Evolutionary conservation across 2,329 filamentous ascomycete genomes (phyloP).

Genomic region (Hymenoscyphus repandus): DNA sequence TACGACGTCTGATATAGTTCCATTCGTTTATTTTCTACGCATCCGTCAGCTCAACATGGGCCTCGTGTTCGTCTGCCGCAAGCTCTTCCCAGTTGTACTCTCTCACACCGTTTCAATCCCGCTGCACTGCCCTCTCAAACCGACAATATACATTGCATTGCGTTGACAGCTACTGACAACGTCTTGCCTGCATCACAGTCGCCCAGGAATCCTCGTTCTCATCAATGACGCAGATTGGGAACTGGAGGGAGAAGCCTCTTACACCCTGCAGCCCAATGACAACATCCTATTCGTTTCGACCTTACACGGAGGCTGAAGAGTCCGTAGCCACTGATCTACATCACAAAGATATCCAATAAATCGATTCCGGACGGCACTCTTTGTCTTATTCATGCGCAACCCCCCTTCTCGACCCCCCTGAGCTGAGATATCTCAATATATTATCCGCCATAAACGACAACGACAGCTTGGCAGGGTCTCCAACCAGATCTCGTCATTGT

Average conservation of each 20-base stretch:
- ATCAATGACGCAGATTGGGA: slow-evolving; percentile 99
- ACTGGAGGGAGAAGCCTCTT: slow-evolving; percentile 87
- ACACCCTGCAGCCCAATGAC: slow-evolving; percentile 76
- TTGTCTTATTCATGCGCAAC: background rate
- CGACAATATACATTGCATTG: slow-evolving; percentile 4
- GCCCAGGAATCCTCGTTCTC: slow-evolving; percentile 89
- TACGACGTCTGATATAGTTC: slow-evolving; percentile 4
- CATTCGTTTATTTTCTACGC: background rate
- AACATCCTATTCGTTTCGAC: slow-evolving; percentile 96
- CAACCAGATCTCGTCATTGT: too few species aligned
- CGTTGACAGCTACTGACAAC: slow-evolving; percentile 19
- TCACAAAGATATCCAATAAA: too few species aligned
- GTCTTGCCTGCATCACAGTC: slow-evolving; percentile 47
- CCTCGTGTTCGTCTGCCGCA: slow-evolving; percentile 8
- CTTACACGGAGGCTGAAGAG: slow-evolving; percentile 74
- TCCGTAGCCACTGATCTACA: background rate
- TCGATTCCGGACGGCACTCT: too few species aligned
- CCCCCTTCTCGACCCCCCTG: slow-evolving; percentile 6
- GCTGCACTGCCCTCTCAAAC: slow-evolving; percentile 1
- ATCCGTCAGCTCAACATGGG: slow-evolving; percentile 10
- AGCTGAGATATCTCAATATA: slow-evolving; percentile 13
- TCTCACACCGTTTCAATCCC: slow-evolving; percentile 8
- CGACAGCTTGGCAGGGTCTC: slow-evolving; percentile 1
- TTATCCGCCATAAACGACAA: background rate
- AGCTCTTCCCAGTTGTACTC: slow-evolving; percentile 10